These are phyloP conservation scores for Scytalidium lignicola DNA, from an alignment of 2,329 filamentous ascomycete genomes.

Conservation along the genomic window DNA sequence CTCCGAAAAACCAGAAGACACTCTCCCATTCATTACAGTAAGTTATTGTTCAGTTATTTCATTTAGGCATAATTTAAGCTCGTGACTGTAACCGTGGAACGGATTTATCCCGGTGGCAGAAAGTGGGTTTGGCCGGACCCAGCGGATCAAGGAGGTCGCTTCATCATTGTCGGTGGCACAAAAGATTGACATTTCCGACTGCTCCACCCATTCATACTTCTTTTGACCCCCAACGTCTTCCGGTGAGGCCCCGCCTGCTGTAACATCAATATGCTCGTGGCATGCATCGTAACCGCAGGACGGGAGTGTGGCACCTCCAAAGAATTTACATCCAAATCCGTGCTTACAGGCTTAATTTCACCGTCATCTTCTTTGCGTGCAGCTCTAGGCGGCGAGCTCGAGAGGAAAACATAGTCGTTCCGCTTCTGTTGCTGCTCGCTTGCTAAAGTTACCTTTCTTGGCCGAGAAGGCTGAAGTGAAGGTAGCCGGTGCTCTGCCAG, in stretches of 20 bases:
- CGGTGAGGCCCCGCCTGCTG: slow-evolving; percentile 21
- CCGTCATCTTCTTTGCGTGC: slow-evolving; percentile 3
- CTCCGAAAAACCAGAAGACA: too few species aligned
- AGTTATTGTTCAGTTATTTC: too few species aligned
- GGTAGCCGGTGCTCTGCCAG: slow-evolving; percentile 19
- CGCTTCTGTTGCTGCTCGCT: slow-evolving; percentile 7
- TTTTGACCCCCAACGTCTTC: slow-evolving; percentile 44
- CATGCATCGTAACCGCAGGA: slow-evolving; percentile 17
- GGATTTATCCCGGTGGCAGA: neutral
- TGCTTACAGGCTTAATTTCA: slow-evolving; percentile 5
- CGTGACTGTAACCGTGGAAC: too few species aligned
- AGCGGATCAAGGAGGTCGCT: slow-evolving; percentile 2
- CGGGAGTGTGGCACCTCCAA: slow-evolving; percentile 19
- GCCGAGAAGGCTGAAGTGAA: slow-evolving; percentile 12
- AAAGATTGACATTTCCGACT: slow-evolving; percentile 21
- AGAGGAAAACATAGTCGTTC: slow-evolving; percentile 25
- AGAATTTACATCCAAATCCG: slow-evolving; percentile 11
- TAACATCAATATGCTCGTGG: slow-evolving; percentile 18
- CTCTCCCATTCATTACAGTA: too few species aligned
- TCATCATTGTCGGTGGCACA: slow-evolving; percentile 23
- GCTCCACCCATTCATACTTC: slow-evolving; percentile 45
- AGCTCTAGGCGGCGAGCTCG: slow-evolving; percentile 22
- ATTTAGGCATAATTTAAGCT: too few species aligned
- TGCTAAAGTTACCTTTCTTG: slow-evolving; percentile 10
- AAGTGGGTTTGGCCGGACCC: neutral